Conservation (phyloP, 176 grass and related monocot species). For the Carex parvula region DNA sequence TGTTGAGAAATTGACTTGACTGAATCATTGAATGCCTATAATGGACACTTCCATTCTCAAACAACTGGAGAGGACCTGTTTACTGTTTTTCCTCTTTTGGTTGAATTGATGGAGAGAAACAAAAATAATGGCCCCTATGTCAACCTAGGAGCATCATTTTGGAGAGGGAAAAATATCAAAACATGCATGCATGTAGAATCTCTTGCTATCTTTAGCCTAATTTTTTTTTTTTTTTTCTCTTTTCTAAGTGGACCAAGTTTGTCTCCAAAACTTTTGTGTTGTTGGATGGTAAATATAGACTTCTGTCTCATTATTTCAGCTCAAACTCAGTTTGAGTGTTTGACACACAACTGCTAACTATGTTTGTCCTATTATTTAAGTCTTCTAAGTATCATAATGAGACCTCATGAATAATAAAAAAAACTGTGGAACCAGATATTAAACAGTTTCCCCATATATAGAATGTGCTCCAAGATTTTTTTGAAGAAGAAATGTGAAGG, state of each 20-base stretch:
- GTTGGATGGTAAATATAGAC: neutral
- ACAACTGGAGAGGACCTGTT: neutral
- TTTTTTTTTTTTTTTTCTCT: neutral
- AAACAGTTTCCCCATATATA: neutral
- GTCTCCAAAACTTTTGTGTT: neutral
- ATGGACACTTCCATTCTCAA: neutral
- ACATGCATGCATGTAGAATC: neutral
- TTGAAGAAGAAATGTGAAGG: no score
- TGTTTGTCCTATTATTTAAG: neutral
- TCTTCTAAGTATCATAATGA: no score
- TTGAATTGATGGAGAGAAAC: conserved; percentile 13
- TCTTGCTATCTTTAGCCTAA: neutral
- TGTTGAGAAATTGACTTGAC: neutral
- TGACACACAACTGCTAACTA: neutral
- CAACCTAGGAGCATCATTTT: conserved; percentile 24
- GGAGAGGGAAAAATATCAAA: conserved; percentile 4
- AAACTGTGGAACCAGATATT: neutral
- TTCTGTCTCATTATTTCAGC: conserved; percentile 3
- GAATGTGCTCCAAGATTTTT: no score
- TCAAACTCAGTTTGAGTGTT: conserved; percentile 12
- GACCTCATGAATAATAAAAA: no score
- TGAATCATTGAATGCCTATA: neutral
- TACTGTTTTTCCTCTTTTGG: neutral
- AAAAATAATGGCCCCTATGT: conserved; percentile 2
- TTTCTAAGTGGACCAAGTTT: conserved; percentile 14